Base-by-base conservation (phyloP, 768 basidiomycete genomes). In the Hypholoma fasciculare region DNA sequence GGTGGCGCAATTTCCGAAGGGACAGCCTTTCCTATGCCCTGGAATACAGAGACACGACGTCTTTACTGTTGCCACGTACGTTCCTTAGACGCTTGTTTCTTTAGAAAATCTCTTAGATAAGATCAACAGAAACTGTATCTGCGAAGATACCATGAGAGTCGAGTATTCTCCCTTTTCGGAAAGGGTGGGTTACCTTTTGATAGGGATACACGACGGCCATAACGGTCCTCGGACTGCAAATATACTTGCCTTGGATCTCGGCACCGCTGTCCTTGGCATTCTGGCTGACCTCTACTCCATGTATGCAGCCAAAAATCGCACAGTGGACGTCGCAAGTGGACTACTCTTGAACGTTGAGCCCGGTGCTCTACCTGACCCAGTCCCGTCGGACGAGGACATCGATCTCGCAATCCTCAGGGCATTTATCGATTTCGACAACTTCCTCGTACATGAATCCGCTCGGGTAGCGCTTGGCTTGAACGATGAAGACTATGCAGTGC, bases 371-470 rank as follows among this genome's bases (percentile, higher is more conserved):
- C 61, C 56, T 5, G 59, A 64, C 48, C 65, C 71, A 17, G 59
- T 51, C 16, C 73, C 73, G 9, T 56, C 67, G 1, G 52, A 63
- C 2, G 64, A 69, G 9, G 72, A 72, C 12, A 69, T 80, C 38
- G 74, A 77, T 50, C 58, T 60, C 2, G 65, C 72, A 12, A 68
- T 82, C 55, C 74, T 71, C 42, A 59, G 67, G 8, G 73, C 74
- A 0, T 82, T 81, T 64, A 50, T 66, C 7, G 56, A 59, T 4
- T 58, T 82, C 14, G 82, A 82, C 59, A 67, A 79, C 48, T 66
- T 71, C n/a, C 69, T 81, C 7, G 75, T 79, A 2, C 64, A 74
- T n/a, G 67, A 71, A 17, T 61, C 68, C 1, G 67, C 73, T 1
- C 64, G 72, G 14, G 47, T 51, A 16, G 72, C 68, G 13, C 60